Percentiles rank a stretch among this genome's conserved stretches.
Conservation (phyloP, 2,329 filamentous ascomycete genomes). For the Sordariomycetes sp. region DNA sequence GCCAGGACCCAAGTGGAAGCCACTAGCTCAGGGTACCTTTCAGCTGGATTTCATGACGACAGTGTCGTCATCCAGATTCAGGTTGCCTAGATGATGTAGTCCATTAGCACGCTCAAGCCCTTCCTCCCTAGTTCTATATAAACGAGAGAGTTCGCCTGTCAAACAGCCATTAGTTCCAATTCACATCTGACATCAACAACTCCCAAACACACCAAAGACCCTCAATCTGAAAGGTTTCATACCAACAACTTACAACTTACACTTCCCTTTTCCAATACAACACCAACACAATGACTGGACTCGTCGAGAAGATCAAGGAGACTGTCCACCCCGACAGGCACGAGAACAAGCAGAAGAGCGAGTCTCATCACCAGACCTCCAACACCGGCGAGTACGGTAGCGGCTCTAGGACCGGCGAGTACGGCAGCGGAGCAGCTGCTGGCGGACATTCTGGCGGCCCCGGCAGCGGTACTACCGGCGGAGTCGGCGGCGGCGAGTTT, state of each 20-base stretch:
- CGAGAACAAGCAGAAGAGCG: not conserved
- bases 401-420: not conserved
- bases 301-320: slow-evolving; percentile 1
- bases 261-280: not conserved
- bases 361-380: not conserved
- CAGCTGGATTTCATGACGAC: not conserved
- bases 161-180: not conserved
- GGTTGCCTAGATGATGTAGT: not conserved
- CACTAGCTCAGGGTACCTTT: not conserved
- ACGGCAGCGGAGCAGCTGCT: not conserved
- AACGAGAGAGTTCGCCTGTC: not conserved
- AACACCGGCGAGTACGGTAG: not conserved
- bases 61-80: not conserved
- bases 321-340: not conserved
- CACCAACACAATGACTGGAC: not conserved
- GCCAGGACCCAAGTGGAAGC: not conserved
- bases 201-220: not conserved
- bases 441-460: no score
- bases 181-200: not conserved
- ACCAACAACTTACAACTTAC: not conserved
- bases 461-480: no score
- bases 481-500: not conserved
- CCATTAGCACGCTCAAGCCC: not conserved
- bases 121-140: not conserved
- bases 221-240: not conserved